Base-by-base conservation (phyloP, 2,329 filamentous ascomycete genomes). In the Paraphoma chrysanthemicola region DNA sequence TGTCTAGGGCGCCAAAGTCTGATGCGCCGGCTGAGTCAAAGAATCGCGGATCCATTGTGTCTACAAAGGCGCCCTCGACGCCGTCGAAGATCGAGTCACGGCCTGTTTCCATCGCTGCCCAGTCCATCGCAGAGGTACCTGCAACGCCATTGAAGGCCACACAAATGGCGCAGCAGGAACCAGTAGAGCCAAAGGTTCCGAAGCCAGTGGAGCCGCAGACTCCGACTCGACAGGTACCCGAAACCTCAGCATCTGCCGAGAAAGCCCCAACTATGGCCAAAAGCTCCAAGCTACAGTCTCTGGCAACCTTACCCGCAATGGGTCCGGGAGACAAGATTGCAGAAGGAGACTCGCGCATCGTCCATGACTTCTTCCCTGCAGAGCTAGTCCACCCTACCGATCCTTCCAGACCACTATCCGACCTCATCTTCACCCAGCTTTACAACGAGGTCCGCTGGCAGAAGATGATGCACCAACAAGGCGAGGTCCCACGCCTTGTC, bases 381-480 rank as follows among this genome's bases (percentile, higher is more conserved):
- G 58, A 66, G 3, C 44, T 67, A 4, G 43, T 48, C 12, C 70
- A 77, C 45, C 66, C 70, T 2, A 62, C 65, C 14, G 61, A 71
- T 23, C 60, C 60, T 3, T 68, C 67, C 1, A 70, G 77, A 0
- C 70, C 79, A 6, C 68, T 90, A 1, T 81, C 82, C 4, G 78
- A 85, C 1, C 80, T 82, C 14, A 83, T 90, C 6, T 97, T 97
- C 72, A 82, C 88, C 17, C 83, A 83, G 39, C 80, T 97, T 14
- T 86, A 87, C 50, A 79, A 85, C 12, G 93, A 98, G 73, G 88
- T 97, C 0, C 81, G 84, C 63, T 99, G 94, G 93, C 89, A 94
- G 71, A 90, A 86, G 62, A 98, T 99, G 95, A 89, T 89, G 43
- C 95, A 98, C 67, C 90, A 94, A 63, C 91, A 92, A 33, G 93